phyloP scores from a whole-genome alignment of 805 yeast genomes.

The Kazachstania kunashirensis region DNA sequence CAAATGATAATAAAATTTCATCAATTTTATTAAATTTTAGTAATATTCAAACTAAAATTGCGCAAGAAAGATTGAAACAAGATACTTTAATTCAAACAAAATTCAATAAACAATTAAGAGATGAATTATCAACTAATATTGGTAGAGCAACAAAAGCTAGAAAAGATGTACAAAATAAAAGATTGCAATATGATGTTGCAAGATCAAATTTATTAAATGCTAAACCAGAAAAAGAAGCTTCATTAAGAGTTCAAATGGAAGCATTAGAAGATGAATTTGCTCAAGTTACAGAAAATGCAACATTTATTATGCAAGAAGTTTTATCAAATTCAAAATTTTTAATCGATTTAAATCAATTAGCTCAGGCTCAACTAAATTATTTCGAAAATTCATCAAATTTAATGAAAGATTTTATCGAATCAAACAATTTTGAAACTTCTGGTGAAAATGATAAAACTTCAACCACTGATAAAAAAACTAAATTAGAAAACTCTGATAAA shows the following conservation, averaged over 20 bases:
- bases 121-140: slow-evolving; percentile 51
- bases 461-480: no score
- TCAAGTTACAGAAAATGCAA: slow-evolving; percentile 81
- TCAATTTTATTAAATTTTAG: slow-evolving; percentile 59
- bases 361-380: slow-evolving; percentile 71
- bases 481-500: no score
- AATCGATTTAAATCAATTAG: slow-evolving; percentile 55
- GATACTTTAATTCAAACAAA: slow-evolving; percentile 61
- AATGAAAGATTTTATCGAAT: slow-evolving; percentile 44
- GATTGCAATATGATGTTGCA: slow-evolving; percentile 72
- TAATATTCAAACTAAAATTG: slow-evolving; percentile 61
- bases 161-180: slow-evolving; percentile 63
- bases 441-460: background rate
- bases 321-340: slow-evolving; percentile 62
- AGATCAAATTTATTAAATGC: slow-evolving; percentile 45
- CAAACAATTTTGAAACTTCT: slow-evolving; percentile 1
- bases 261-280: slow-evolving; percentile 84
- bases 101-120: slow-evolving; percentile 57
- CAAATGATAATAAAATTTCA: slow-evolving; percentile 35
- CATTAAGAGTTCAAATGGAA: slow-evolving; percentile 67
- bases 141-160: slow-evolving; percentile 59
- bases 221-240: slow-evolving; percentile 57
- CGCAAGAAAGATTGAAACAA: slow-evolving; percentile 74
- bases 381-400: slow-evolving; percentile 66
- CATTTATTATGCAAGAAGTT: slow-evolving; percentile 70